A percentile compares a stretch with the other conserved stretches of the same genome.
phyloP scores from a whole-genome alignment of 2,329 filamentous ascomycete species.

The Epichloe sylvatica region DNA sequence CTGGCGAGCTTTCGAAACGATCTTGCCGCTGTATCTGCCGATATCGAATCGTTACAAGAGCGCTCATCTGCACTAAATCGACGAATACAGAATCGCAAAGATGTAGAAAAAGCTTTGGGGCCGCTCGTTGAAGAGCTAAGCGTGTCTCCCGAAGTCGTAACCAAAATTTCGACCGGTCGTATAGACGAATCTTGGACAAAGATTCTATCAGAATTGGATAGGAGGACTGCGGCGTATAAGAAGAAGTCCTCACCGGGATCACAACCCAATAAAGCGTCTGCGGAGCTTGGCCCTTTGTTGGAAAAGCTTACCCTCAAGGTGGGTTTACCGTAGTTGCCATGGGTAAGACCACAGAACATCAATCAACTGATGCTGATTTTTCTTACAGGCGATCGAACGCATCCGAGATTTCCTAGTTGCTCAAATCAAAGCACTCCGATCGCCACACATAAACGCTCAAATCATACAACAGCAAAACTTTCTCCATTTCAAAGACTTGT shows the following conservation, averaged over 20 bases:
- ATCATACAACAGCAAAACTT: constrained; percentile 92
- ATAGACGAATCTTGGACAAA: constrained; percentile 86
- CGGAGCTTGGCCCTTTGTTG: constrained; percentile 73
- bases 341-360: not conserved
- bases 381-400: constrained; percentile 61
- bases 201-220: constrained; percentile 71
- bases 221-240: constrained; percentile 57
- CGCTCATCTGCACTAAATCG: constrained; percentile 73
- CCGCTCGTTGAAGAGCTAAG: constrained; percentile 87
- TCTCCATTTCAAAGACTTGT: constrained; percentile 77
- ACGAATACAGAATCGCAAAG: constrained; percentile 74
- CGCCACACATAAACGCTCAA: constrained; percentile 92
- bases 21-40: constrained; percentile 77
- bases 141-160: constrained; percentile 70
- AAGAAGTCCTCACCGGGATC: constrained; percentile 44
- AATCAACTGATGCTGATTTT: constrained; percentile 3
- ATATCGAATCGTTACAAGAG: constrained; percentile 86
- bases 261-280: constrained; percentile 56
- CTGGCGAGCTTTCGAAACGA: constrained; percentile 88
- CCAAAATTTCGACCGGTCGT: constrained; percentile 72
- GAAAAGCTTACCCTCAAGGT: constrained; percentile 74
- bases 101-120: constrained; percentile 74
- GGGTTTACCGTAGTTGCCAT: constrained; percentile 3
- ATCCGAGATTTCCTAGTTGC: constrained; percentile 89
- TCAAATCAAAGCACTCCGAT: constrained; percentile 86